Conservation (phyloP, 2,329 filamentous ascomycete genomes). For the Didymella exigua region DNA sequence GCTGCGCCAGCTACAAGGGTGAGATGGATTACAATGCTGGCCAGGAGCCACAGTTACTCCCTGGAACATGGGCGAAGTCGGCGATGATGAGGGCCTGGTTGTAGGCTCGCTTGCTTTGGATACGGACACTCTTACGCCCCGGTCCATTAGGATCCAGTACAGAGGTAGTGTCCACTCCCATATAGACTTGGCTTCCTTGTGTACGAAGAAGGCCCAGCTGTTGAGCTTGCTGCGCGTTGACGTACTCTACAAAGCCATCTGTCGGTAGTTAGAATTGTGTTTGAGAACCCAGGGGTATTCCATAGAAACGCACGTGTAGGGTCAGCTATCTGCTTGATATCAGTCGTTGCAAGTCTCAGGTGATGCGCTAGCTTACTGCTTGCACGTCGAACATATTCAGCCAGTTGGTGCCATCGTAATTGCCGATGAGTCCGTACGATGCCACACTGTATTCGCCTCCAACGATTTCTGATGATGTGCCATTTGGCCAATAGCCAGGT, state of each 20-base stretch:
- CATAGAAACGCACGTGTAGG: slow-evolving; percentile 37
- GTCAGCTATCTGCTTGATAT: slow-evolving; percentile 38
- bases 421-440: slow-evolving; percentile 42
- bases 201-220: slow-evolving; percentile 40
- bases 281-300: too few species aligned
- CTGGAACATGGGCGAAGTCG: slow-evolving; percentile 49
- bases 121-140: slow-evolving; percentile 45
- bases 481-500: slow-evolving; percentile 31
- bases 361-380: slow-evolving; percentile 19
- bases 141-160: slow-evolving; percentile 40
- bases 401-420: slow-evolving; percentile 49
- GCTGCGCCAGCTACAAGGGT: background rate
- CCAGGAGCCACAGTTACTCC: slow-evolving; percentile 47
- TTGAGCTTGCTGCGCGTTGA: slow-evolving; percentile 41
- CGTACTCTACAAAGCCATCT: slow-evolving; percentile 49
- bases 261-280: background rate
- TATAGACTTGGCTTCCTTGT: slow-evolving; percentile 45
- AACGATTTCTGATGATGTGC: slow-evolving; percentile 23
- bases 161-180: slow-evolving; percentile 45
- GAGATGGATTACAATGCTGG: slow-evolving; percentile 43
- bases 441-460: slow-evolving; percentile 18
- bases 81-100: slow-evolving; percentile 48
- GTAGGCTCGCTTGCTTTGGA: slow-evolving; percentile 46
- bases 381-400: slow-evolving; percentile 46
- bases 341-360: background rate